A percentile compares a stretch with the other conserved stretches of the same genome.
Evolutionary conservation across 228 moss, liverwort and hornwort genomes (phyloP).

Genomic region (Sphagnum magellanicum): DNA sequence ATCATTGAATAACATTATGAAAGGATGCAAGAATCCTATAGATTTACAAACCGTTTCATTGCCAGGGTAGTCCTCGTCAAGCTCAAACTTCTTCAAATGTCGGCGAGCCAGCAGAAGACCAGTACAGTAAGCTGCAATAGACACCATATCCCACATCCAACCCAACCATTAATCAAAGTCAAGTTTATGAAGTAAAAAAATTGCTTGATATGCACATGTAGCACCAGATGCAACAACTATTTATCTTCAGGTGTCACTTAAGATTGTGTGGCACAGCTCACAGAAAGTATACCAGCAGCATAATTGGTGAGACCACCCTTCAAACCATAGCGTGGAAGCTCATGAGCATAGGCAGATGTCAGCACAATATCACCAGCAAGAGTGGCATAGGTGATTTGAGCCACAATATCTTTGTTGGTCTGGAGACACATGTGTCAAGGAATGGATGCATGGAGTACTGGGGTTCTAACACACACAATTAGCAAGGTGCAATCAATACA

Average conservation of each 20-base stretch:
- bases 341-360: constrained; percentile 31
- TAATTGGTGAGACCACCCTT: constrained; percentile 81
- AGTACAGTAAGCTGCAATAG: constrained; percentile 64
- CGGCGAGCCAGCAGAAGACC: constrained; percentile 76
- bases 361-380: constrained; percentile 86
- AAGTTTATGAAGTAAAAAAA: background rate
- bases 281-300: constrained; percentile 34
- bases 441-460: background rate
- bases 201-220: background rate
- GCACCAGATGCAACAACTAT: background rate
- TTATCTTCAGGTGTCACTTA: background rate
- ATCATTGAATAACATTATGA: no score
- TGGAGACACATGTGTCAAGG: constrained; percentile 3
- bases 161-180: background rate
- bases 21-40: no score
- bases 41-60: constrained; percentile 38
- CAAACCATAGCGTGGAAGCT: constrained; percentile 44
- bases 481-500: no score
- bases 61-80: constrained; percentile 72
- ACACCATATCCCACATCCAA: background rate
- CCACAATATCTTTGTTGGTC: constrained; percentile 95
- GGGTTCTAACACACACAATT: no score
- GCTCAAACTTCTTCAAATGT: constrained; percentile 58
- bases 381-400: constrained; percentile 83
- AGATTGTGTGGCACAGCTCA: background rate